Conservation (phyloP, 2,329 filamentous ascomycete genomes). For the Botrytis galanthina region DNA sequence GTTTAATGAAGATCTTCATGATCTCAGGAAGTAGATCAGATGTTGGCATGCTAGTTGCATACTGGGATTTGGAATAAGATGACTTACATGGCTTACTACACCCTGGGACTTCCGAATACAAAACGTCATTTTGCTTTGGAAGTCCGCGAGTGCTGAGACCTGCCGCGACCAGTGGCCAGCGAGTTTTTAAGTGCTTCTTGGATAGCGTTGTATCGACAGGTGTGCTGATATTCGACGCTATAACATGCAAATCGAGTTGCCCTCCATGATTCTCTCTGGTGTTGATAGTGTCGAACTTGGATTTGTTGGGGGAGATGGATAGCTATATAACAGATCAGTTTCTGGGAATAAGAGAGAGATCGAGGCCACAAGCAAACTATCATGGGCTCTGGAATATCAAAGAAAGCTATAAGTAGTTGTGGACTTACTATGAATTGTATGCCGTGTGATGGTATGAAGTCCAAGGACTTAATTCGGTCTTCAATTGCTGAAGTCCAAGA, state of each 20-base stretch:
- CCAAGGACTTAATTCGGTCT: neutral
- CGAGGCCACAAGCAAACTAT: neutral
- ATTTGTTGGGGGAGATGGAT: neutral
- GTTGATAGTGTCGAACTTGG: neutral
- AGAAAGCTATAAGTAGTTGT: neutral
- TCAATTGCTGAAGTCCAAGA: neutral
- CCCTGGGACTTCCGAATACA: neutral
- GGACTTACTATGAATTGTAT: neutral
- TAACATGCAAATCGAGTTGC: neutral
- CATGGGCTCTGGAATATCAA: neutral
- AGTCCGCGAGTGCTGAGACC: neutral
- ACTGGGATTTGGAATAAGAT: neutral
- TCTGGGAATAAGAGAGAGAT: neutral
- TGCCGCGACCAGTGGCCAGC: neutral
- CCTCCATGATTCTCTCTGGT: neutral
- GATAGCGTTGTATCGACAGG: neutral
- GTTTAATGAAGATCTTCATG: slow-evolving; percentile 52
- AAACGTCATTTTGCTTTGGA: neutral
- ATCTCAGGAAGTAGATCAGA: slow-evolving; percentile 53
- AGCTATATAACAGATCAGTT: neutral
- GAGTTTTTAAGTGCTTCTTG: neutral
- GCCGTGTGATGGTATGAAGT: neutral
- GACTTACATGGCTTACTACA: neutral
- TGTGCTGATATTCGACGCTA: neutral
- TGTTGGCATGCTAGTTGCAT: neutral